A percentile compares a stretch with the other conserved stretches of the same genome.
These are phyloP conservation scores for Aspergillus quadrilineatus DNA, from an alignment of 2,329 filamentous ascomycete species.

Conservation along the genomic window DNA sequence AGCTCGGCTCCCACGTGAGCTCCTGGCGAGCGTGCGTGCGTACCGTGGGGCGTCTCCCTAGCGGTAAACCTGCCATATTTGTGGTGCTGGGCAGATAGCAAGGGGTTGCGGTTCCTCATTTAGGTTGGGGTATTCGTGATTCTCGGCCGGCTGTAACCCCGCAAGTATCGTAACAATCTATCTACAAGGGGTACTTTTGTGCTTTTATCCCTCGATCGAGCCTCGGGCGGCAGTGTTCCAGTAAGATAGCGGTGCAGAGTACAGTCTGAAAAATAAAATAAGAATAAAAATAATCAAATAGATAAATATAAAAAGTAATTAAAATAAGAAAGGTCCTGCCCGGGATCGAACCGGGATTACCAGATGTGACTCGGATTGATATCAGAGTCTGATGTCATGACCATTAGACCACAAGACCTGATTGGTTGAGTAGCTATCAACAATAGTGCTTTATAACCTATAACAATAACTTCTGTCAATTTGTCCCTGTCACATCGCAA, in stretches of 20 bases:
- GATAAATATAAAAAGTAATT: not conserved
- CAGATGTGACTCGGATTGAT: constrained; percentile 10
- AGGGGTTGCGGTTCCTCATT: not conserved
- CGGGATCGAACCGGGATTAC: constrained; percentile 1
- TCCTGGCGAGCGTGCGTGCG: not conserved
- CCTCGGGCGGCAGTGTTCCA: too few species aligned
- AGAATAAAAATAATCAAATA: too few species aligned
- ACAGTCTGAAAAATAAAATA: too few species aligned
- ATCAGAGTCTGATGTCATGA: constrained; percentile 16
- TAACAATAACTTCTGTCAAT: too few species aligned
- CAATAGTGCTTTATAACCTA: not conserved
- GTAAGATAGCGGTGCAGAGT: too few species aligned
- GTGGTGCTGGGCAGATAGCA: not conserved
- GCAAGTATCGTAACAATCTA: too few species aligned
- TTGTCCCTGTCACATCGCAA: too few species aligned
- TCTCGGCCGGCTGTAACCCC: too few species aligned
- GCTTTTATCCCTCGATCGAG: too few species aligned
- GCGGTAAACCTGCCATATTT: not conserved
- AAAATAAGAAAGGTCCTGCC: not conserved
- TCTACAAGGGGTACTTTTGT: too few species aligned
- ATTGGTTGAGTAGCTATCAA: not conserved
- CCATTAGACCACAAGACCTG: constrained; percentile 15
- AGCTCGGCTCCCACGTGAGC: constrained; percentile 17
- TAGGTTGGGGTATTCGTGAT: too few species aligned
- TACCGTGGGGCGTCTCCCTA: not conserved